A percentile compares a stretch with the other conserved stretches of the same genome.
Conservation (phyloP, 352 stramenopile genomes). For the Phytophthora multivora region DNA sequence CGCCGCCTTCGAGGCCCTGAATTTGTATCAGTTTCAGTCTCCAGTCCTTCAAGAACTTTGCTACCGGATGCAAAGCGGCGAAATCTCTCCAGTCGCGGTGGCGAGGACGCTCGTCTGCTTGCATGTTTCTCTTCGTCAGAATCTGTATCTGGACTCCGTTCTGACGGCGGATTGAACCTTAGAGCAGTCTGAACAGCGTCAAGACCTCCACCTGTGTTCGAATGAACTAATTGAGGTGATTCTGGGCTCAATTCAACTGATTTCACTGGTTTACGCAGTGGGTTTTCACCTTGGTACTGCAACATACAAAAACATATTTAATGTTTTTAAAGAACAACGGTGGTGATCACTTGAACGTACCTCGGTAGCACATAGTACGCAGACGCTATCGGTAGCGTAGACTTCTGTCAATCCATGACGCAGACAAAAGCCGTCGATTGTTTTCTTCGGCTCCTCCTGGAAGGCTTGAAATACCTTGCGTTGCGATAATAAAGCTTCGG, state of each 20-base stretch:
- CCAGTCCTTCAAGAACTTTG: conserved; percentile 2
- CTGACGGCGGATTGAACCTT: not conserved
- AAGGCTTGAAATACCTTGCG: conserved; percentile 31
- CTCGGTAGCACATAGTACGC: conserved; percentile 52
- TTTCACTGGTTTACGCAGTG: not conserved
- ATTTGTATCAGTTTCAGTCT: not conserved
- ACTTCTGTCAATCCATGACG: conserved; percentile 49
- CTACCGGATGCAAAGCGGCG: not conserved
- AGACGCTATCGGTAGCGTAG: conserved; percentile 55
- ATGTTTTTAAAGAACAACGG: not conserved
- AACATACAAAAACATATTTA: not conserved
- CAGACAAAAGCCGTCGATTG: conserved; percentile 51
- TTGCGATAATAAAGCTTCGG: conserved; percentile 40
- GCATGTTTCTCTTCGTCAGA: not conserved
- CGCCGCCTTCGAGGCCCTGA: not conserved
- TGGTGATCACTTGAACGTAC: conserved; percentile 18
- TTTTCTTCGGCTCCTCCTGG: conserved; percentile 45
- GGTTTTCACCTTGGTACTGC: conserved; percentile 25
- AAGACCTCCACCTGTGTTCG: not conserved
- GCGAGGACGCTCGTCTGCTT: conserved; percentile 13
- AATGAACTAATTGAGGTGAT: not conserved
- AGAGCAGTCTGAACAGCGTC: not conserved
- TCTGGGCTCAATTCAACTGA: not conserved
- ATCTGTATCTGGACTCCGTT: not conserved
- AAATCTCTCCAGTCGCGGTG: conserved; percentile 8